Percentiles rank a stretch among this genome's conserved stretches.
These are phyloP conservation scores for Leishmania major DNA, from an alignment of 208 protist genomes.

Conservation along the genomic window DNA sequence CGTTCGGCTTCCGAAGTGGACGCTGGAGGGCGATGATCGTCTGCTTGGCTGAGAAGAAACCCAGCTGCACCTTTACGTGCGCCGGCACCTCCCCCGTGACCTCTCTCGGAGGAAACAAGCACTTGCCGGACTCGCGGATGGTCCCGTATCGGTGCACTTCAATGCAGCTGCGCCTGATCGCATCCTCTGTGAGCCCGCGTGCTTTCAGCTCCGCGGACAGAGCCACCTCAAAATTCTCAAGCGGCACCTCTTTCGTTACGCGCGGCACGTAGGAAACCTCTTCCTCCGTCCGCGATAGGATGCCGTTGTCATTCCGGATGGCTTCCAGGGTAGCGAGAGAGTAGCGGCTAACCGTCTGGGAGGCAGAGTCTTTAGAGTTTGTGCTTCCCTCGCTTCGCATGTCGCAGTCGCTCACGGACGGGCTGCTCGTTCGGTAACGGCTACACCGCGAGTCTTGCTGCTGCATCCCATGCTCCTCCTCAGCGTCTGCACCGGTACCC, in stretches of 20 bases:
- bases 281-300: conserved; percentile 34
- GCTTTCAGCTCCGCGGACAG: conserved; percentile 35
- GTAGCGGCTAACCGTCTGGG: conserved; percentile 27
- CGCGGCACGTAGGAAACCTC: neutral
- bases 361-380: conserved; percentile 10
- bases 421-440: neutral
- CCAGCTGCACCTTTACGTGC: conserved; percentile 74
- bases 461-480: conserved; percentile 5
- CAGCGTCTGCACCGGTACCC: neutral
- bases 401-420: neutral
- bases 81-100: conserved; percentile 36
- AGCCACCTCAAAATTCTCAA: conserved; percentile 59
- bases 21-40: conserved; percentile 53
- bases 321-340: conserved; percentile 23
- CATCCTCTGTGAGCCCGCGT: conserved; percentile 41
- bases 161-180: conserved; percentile 47
- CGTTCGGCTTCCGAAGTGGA: conserved; percentile 28
- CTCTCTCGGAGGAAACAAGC: conserved; percentile 69
- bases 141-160: conserved; percentile 72
- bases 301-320: conserved; percentile 64
- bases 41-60: conserved; percentile 88
- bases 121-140: conserved; percentile 79
- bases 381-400: neutral
- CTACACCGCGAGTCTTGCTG: conserved; percentile 10
- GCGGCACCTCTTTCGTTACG: conserved; percentile 20